Percentiles rank a stretch among this genome's conserved stretches.
Evolutionary conservation across 192 early-diverging fungal species (phyloP).

Genomic region (Nowakowskiella sp.): DNA sequence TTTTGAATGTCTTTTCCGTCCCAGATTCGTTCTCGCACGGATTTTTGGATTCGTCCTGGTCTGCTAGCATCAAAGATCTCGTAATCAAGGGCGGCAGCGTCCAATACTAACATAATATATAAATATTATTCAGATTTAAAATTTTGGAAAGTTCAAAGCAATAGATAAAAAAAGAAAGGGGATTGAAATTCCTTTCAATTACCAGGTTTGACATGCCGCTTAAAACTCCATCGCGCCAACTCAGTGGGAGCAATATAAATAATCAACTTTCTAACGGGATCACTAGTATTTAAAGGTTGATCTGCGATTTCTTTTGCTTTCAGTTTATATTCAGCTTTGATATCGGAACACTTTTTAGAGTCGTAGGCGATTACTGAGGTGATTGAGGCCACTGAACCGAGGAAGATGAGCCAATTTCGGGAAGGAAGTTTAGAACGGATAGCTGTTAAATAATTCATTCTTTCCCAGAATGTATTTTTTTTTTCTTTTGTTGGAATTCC

Average conservation of each 20-base stretch:
- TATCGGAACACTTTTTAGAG: conserved; percentile 9
- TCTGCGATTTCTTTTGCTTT: conserved; percentile 10
- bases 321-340: conserved; percentile 7
- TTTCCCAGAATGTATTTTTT: too few species aligned
- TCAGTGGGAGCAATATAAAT: conserved; percentile 25
- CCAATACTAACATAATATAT: conserved; percentile 22
- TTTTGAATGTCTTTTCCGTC: conserved; percentile 29
- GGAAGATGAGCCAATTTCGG: conserved; percentile 26
- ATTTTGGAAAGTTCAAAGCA: neutral
- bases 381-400: conserved; percentile 1
- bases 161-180: too few species aligned
- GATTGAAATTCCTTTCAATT: too few species aligned
- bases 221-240: conserved; percentile 36
- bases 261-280: conserved; percentile 14
- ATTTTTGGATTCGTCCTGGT: conserved; percentile 4
- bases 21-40: conserved; percentile 26
- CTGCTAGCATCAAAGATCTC: conserved; percentile 19
- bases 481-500: too few species aligned
- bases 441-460: too few species aligned
- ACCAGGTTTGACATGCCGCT: conserved; percentile 35
- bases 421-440: neutral
- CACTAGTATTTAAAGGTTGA: conserved; percentile 4
- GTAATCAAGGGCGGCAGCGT: conserved; percentile 35
- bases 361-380: conserved; percentile 14
- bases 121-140: neutral